Base-by-base conservation (phyloP, 805 yeast species). In the Pichia scutulata region DNA sequence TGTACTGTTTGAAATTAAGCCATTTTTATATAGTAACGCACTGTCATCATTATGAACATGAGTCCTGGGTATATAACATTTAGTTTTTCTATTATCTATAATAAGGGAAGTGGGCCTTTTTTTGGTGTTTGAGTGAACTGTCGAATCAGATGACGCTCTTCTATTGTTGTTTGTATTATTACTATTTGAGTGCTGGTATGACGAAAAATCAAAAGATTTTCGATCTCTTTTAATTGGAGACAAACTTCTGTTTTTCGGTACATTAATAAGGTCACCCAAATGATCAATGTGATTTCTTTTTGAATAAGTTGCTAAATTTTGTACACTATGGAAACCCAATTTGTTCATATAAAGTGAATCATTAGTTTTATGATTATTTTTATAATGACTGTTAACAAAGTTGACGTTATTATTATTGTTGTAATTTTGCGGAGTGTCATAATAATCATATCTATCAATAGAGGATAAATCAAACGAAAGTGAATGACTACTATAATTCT, bases 101-200 rank as follows among this genome's bases (percentile, higher is more conserved):
- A 46, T 46, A 10, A 33, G 13, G 1, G 50, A 50, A 16, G 40
- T 21, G 14, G 50, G 50, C 43, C 53, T 50, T 19, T 47, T 16
- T 7, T 40, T 46, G 24, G 50, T 26, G 26, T 39, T n/a, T 33
- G 37, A 33, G 37, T 33, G 19, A 16, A 50, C 3, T 39, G 50
- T 46, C 12, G 50, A 46, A 36, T 50, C 53, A 7, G 53, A 50
- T n/a, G 22, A 13, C 19, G 43, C n/a, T 23, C 53, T 37, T 16
- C 44, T 48, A 24, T 14, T 23, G n/a, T 21, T 9, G 8, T 16
- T 14, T 4, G 6, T 18, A 12, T 9, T 2, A 40, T 16, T 41
- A n/a, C n/a, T n/a, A n/a, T 33, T 33, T 7, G 19, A 4, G 10
- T 33, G 41, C 25, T 44, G 46, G n/a, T 28, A 43, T 7, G 22